phyloP scores from a whole-genome alignment of 345 rosid genomes.

The Brassica cretica region DNA sequence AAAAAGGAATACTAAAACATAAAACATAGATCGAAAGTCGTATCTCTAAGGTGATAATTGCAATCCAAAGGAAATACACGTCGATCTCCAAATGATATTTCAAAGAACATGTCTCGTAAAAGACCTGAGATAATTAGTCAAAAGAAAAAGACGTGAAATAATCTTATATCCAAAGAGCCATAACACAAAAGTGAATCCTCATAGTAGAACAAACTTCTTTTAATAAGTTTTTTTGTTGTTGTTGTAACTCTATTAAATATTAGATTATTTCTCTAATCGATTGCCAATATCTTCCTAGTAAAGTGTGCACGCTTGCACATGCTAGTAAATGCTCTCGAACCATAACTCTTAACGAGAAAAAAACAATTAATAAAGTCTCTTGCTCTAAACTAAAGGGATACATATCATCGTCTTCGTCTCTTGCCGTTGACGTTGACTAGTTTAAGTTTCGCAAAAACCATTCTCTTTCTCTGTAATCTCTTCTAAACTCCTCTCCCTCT shows the following conservation, averaged over 20 bases:
- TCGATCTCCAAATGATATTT: neutral
- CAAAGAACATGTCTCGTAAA: no score
- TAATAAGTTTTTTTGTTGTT: neutral
- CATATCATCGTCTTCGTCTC: neutral
- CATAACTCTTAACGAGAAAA: neutral
- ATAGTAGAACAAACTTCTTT: neutral
- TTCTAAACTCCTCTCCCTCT: neutral
- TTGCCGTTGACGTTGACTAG: slow-evolving; percentile 11
- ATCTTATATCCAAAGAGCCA: neutral
- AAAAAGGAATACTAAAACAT: no score
- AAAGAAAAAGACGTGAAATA: no score
- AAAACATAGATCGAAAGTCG: no score
- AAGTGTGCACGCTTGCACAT: slow-evolving; percentile 16
- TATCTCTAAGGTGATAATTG: neutral
- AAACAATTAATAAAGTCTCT: neutral
- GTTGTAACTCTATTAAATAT: neutral
- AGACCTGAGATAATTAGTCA: no score
- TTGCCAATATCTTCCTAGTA: neutral
- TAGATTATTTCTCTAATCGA: neutral
- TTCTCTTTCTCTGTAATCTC: neutral
- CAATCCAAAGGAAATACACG: neutral
- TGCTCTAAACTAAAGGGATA: neutral
- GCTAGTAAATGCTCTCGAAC: neutral
- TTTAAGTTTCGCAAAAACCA: neutral
- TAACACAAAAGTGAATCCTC: neutral